Conservation (phyloP, 2,329 filamentous ascomycete species). For the Cercospora sojina region DNA sequence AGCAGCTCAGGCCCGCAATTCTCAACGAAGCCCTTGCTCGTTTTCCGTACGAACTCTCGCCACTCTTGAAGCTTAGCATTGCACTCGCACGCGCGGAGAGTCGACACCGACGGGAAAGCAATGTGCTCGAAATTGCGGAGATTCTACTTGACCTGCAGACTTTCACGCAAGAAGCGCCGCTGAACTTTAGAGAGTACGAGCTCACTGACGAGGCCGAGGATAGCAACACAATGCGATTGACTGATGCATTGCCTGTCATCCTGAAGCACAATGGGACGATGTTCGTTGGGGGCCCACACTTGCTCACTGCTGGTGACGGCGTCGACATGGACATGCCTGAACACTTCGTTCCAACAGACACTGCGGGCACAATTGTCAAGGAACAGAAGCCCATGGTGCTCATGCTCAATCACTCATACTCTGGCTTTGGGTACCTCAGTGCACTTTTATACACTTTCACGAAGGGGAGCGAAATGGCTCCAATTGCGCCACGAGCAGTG, state of each 20-base stretch:
- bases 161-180: slow-evolving; percentile 75
- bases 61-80: slow-evolving; percentile 58
- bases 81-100: slow-evolving; percentile 24
- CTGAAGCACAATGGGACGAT: slow-evolving; percentile 26
- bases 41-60: slow-evolving; percentile 81
- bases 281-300: neutral
- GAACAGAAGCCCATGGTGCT: slow-evolving; percentile 74
- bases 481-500: slow-evolving; percentile 13
- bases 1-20: slow-evolving; percentile 55
- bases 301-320: slow-evolving; percentile 10
- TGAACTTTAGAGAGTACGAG: slow-evolving; percentile 70
- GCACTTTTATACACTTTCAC: slow-evolving; percentile 70
- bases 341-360: slow-evolving; percentile 51
- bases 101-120: slow-evolving; percentile 4
- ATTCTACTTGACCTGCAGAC: slow-evolving; percentile 67
- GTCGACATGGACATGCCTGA: slow-evolving; percentile 7
- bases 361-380: slow-evolving; percentile 69
- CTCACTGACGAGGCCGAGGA: slow-evolving; percentile 84
- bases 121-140: slow-evolving; percentile 14
- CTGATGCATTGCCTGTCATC: slow-evolving; percentile 64
- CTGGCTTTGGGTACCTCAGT: slow-evolving; percentile 74
- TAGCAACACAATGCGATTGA: slow-evolving; percentile 71
- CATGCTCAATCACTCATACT: slow-evolving; percentile 73
- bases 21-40: slow-evolving; percentile 70
- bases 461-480: slow-evolving; percentile 44